phyloP scores from a whole-genome alignment of 345 rosid species.

The Eucalyptus coolabah region DNA sequence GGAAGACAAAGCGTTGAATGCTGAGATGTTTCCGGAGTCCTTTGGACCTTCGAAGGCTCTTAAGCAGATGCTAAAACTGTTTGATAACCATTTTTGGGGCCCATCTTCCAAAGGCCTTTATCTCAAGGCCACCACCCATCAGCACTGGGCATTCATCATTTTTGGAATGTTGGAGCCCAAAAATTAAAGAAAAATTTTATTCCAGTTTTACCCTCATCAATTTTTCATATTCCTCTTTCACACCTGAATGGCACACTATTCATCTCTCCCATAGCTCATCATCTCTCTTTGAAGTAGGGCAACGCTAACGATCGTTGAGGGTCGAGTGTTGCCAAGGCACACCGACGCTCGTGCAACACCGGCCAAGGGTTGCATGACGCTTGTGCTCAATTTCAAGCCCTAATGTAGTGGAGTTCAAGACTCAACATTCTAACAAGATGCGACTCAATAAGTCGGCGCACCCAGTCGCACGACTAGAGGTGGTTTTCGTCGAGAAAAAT shows the following conservation, averaged over 20 bases:
- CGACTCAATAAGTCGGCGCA: rapidly evolving
- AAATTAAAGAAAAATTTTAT: background rate
- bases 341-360: rapidly evolving
- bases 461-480: rapidly evolving
- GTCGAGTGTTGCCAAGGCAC: rapidly evolving
- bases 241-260: background rate
- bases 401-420: background rate
- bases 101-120: background rate
- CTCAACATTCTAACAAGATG: background rate
- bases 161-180: background rate
- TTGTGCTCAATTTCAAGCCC: background rate
- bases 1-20: background rate
- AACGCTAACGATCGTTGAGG: background rate
- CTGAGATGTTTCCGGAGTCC: background rate
- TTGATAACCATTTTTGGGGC: background rate
- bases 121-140: background rate
- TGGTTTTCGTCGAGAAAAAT: rapidly evolving
- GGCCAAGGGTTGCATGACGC: background rate
- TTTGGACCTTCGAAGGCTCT: background rate
- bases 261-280: background rate
- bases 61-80: background rate
- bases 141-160: background rate
- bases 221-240: background rate
- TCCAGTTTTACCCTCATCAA: background rate
- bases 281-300: background rate